Evolutionary conservation across 306 rosid species (phyloP), one percentile per base, ranked within the genome.

Genomic region (Vigna radiata): DNA sequence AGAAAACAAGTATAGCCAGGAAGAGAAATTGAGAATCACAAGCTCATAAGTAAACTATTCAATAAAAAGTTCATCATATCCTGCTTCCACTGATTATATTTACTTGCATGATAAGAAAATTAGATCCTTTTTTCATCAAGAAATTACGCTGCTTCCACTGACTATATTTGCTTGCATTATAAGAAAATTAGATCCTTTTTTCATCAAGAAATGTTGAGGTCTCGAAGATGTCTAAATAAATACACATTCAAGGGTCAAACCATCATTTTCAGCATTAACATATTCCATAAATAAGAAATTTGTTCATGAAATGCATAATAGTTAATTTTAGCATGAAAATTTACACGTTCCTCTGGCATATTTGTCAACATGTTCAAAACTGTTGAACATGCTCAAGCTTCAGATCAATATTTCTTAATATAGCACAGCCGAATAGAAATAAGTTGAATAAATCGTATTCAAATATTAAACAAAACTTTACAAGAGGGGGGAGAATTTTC

Each of bases 381-480:
- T 54, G 54, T 27, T 1, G 60, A 50, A 41, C 25, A 48, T 49
- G 19, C n/a, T 66, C 75, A 73, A 47, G 79, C 59, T 73, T 72
- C 74, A 73, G 52, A 74, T 47, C 19, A 16, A 68, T 68, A 73
- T 47, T 73, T 74, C 48, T 17, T n/a, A 50, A 31, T 39, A 77
- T 58, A 25, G 7, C 41, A 46, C 14, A 37, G 23, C 18, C 33
- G 58, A 78, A 72, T 79, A 49, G n/a, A 54, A 17, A 53, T 77
- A 66, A 73, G 14, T 63, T 10, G 41, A 76, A 71, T 27, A 19
- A 59, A 76, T 46, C 6, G 56, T 43, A 49, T 82, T 79, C 17
- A 69, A 50, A 58, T 43, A 2, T 54, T 23, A 59, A 33, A 66
- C 41, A 65, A 48, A 61, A 29, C 29, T 31, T 25, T 14, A 58